phyloP scores from a whole-genome alignment of 495 filamentous ascomycete species.

The Penicillium argentinense region DNA sequence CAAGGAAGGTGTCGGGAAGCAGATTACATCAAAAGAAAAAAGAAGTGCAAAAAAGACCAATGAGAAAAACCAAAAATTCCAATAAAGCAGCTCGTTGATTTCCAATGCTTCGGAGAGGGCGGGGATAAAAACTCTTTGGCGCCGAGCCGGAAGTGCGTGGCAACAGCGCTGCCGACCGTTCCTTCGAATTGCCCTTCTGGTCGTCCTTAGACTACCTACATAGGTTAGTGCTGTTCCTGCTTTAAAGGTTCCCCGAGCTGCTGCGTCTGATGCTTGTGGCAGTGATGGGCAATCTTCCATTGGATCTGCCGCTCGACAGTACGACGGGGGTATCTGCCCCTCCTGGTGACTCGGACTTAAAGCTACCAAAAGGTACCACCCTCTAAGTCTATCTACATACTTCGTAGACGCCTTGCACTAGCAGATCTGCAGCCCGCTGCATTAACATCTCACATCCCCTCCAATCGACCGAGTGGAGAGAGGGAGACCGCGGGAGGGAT shows the following conservation, averaged over 20 bases:
- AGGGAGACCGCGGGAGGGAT: too few relatives aligned
- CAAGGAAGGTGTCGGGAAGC: conserved; percentile 9
- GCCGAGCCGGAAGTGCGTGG: conserved; percentile 32
- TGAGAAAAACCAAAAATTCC: conserved; percentile 2
- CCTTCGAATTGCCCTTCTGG: not conserved
- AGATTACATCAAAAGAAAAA: not conserved
- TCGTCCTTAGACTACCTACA: not conserved
- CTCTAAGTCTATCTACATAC: too few relatives aligned
- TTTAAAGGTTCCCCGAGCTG: too few relatives aligned
- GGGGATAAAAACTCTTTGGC: conserved; percentile 33
- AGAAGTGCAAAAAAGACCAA: conserved; percentile 10
- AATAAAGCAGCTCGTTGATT: conserved; percentile 16
- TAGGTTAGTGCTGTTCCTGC: too few relatives aligned
- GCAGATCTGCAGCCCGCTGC: too few relatives aligned
- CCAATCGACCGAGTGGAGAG: too few relatives aligned
- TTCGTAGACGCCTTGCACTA: too few relatives aligned
- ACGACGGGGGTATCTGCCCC: not conserved
- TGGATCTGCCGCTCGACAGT: too few relatives aligned
- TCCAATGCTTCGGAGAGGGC: conserved; percentile 29
- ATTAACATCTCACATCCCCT: too few relatives aligned
- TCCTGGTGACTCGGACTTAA: too few relatives aligned
- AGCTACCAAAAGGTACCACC: too few relatives aligned
- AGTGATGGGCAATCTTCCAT: conserved; percentile 1
- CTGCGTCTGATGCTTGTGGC: not conserved
- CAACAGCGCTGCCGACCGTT: conserved; percentile 22